These are phyloP conservation scores for Didymella lethalis DNA, from an alignment of 2,329 filamentous ascomycete genomes.

Conservation along the genomic window DNA sequence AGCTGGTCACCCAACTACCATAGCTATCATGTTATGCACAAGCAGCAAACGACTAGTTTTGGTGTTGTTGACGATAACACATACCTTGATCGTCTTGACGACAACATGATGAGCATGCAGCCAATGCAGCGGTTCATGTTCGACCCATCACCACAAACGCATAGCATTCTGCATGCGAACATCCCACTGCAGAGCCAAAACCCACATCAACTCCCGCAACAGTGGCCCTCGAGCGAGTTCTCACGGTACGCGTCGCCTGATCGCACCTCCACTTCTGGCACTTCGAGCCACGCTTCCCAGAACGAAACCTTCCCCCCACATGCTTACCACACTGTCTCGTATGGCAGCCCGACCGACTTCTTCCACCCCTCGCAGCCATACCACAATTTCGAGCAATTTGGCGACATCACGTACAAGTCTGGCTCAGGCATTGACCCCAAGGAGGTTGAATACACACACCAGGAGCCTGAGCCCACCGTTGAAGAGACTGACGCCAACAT, in stretches of 20 bases:
- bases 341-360: constrained; percentile 32
- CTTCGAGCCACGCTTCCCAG: constrained; percentile 42
- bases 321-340: constrained; percentile 26
- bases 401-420: constrained; percentile 23
- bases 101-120: constrained; percentile 36
- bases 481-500: constrained; percentile 39
- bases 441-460: constrained; percentile 46
- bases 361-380: constrained; percentile 31
- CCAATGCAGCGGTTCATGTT: constrained; percentile 48
- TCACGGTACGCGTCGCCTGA: constrained; percentile 46
- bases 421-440: constrained; percentile 38
- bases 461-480: constrained; percentile 32
- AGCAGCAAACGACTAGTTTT: constrained; percentile 25
- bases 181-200: constrained; percentile 30
- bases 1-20: constrained; percentile 18
- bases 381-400: constrained; percentile 26
- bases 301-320: constrained; percentile 42
- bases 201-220: constrained; percentile 28
- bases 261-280: constrained; percentile 42
- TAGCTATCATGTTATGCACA: constrained; percentile 11
- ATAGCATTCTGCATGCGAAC: constrained; percentile 42
- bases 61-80: constrained; percentile 27
- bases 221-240: constrained; percentile 34
- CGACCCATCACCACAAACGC: constrained; percentile 38
- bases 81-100: constrained; percentile 29